Base-by-base conservation (phyloP, 176 grass and related monocot genomes). In the Eragrostis nindensis region DNA sequence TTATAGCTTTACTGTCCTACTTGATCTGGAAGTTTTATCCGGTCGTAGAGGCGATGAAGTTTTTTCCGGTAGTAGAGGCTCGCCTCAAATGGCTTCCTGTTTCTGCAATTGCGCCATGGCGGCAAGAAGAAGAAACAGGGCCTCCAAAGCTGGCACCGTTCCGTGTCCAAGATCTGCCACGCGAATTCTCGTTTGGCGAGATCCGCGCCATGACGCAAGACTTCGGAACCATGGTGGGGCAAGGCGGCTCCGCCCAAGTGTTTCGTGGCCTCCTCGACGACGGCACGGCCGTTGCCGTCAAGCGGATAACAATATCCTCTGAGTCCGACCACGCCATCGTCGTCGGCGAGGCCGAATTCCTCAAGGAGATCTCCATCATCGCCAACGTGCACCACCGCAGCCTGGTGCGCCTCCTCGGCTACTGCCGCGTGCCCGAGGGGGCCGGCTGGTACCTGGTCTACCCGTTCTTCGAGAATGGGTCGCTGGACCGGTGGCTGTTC, bases 281-380 rank as follows among this genome's bases (percentile, higher is more conserved):
- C 46, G 90, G 75, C 63, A 76, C 86, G 21, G 12, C 32, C 6
- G 78, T 92, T 39, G 87, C 90, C 17, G 90, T 92, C 43, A 89
- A 92, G 71, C 55, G 63, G 52, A 83, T 89, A 18, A 56, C 62
- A 1, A 49, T 60, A 8, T 49, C 50, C 3, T 38, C 22, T 4
- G 43, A 38, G n/a, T n/a, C n/a, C n/a, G n/a, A n/a, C n/a, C n/a
- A n/a, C n/a, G n/a, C n/a, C n/a, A n/a, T n/a, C 39, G n/a, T n/a
- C 32, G 80, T 48, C 46, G 46, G 72, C 21, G 83, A 32, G 63
- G 62, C 27, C 16, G 90, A 89, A 43, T 92, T 89, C 62, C 52
- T 66, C 11, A 56, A 62, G 7, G 86, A 92, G 74, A 36, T 36
- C 32, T 36, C 32, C 32, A 36, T 36, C 32, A 36, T 36, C 32